phyloP scores from a whole-genome alignment of 2,329 filamentous ascomycete species.

The Rutstroemia sp. region DNA sequence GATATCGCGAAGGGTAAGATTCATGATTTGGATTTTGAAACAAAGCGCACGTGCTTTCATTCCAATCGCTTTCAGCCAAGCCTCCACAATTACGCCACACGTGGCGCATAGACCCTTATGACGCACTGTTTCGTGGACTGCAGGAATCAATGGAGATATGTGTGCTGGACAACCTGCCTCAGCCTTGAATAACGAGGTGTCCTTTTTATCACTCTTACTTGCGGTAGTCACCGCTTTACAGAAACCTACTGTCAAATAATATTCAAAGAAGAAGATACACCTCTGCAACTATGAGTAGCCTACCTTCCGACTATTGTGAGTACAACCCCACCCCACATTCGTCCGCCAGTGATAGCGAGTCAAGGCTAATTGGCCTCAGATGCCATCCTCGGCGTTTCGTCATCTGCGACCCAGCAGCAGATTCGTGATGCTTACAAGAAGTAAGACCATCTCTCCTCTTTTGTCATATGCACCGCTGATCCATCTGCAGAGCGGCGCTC shows the following conservation, averaged over 20 bases:
- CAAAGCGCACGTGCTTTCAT: no score
- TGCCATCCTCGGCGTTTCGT: constrained; percentile 63
- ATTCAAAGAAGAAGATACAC: background rate
- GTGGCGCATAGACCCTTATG: background rate
- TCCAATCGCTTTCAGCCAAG: no score
- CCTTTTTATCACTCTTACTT: background rate
- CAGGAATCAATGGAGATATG: background rate
- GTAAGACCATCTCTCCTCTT: constrained; percentile 33
- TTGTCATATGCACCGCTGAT: constrained; percentile 3
- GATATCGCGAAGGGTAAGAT: no score
- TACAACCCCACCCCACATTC: constrained; percentile 7
- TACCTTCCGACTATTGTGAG: constrained; percentile 35
- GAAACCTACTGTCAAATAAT: background rate
- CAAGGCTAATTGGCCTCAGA: constrained; percentile 39
- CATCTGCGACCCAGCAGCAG: constrained; percentile 71
- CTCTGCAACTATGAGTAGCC: background rate
- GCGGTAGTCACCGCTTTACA: background rate
- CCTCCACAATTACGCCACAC: background rate
- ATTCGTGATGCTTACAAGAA: constrained; percentile 94
- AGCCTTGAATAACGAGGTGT: constrained; percentile 1
- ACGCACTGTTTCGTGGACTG: background rate
- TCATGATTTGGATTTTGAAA: no score
- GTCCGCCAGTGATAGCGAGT: background rate
- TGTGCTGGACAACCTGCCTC: background rate
- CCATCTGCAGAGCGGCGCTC: constrained; percentile 60